These are phyloP conservation scores for Fusarium compactum DNA, from an alignment of 2,329 filamentous ascomycete genomes.

Conservation along the genomic window DNA sequence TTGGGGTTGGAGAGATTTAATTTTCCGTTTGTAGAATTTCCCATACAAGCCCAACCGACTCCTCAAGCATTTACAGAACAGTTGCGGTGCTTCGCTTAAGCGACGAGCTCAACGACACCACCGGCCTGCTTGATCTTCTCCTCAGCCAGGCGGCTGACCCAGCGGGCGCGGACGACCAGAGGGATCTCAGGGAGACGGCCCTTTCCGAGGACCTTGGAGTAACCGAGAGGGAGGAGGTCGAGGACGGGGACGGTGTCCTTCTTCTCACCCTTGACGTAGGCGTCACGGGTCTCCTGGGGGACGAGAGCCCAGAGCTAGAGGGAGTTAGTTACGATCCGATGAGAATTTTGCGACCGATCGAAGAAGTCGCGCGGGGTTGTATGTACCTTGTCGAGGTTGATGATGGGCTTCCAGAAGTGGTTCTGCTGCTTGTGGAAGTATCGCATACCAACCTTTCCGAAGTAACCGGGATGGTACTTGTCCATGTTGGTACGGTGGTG, in stretches of 20 bases:
- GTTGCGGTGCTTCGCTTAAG: slow-evolving; percentile 62
- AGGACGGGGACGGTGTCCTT: slow-evolving; percentile 95
- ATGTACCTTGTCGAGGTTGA: slow-evolving; percentile 97
- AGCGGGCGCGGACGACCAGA: slow-evolving; percentile 93
- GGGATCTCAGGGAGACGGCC: slow-evolving; percentile 94
- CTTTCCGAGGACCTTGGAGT: slow-evolving; percentile 99
- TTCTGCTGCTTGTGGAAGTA: slow-evolving; percentile 97
- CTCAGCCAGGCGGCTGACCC: slow-evolving; percentile 96
- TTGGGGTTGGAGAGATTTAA: slow-evolving; percentile 43
- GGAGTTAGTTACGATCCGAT: slow-evolving; percentile 46
- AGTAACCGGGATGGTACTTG: slow-evolving; percentile 98
- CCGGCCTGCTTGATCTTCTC: slow-evolving; percentile 99
- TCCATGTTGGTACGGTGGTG: slow-evolving; percentile 74
- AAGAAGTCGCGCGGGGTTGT: slow-evolving; percentile 22
- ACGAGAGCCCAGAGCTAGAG: slow-evolving; percentile 92
- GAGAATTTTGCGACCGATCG: neutral
- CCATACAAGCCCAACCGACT: slow-evolving; percentile 50
- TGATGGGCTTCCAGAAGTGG: slow-evolving; percentile 97
- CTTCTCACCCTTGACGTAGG: slow-evolving; percentile 84
- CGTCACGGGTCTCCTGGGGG: slow-evolving; percentile 90
- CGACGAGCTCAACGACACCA: slow-evolving; percentile 94
- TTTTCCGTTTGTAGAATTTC: slow-evolving; percentile 46
- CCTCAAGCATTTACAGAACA: slow-evolving; percentile 42
- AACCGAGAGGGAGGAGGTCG: slow-evolving; percentile 96
- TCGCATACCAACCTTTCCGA: slow-evolving; percentile 95